A percentile compares a stretch with the other conserved stretches of the same genome.
Evolutionary conservation across 768 basidiomycete genomes (phyloP).

Genomic region (Terana coerulea): DNA sequence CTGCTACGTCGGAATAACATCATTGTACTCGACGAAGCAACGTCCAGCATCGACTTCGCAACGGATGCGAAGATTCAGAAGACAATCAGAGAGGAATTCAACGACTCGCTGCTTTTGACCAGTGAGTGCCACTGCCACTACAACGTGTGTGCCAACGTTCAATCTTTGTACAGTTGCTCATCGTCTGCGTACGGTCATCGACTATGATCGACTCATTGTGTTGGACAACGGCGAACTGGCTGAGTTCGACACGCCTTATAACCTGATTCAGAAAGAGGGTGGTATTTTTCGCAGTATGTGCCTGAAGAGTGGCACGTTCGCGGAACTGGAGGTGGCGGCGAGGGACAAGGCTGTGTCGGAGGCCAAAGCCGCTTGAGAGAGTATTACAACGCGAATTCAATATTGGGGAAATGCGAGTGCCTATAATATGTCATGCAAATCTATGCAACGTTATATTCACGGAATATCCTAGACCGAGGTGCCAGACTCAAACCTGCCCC

Average conservation of each 20-base stretch:
- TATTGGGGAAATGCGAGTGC: no score
- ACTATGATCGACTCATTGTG: slow-evolving; percentile 77
- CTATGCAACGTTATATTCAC: no score
- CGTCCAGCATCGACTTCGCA: slow-evolving; percentile 81
- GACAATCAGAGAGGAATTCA: slow-evolving; percentile 85
- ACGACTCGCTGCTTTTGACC: slow-evolving; percentile 66
- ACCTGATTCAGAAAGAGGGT: slow-evolving; percentile 41
- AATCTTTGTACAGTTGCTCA: slow-evolving; percentile 51
- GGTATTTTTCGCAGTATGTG: slow-evolving; percentile 53
- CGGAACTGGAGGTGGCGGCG: slow-evolving; percentile 56
- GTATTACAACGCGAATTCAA: no score
- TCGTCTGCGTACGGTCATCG: slow-evolving; percentile 72
- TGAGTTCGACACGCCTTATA: slow-evolving; percentile 51
- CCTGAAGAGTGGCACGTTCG: slow-evolving; percentile 58
- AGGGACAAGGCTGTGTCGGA: slow-evolving; percentile 33
- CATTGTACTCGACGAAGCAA: slow-evolving; percentile 80
- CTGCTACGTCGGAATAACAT: slow-evolving; percentile 67
- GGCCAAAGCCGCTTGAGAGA: not conserved
- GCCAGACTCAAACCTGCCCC: no score
- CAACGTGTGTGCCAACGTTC: no score
- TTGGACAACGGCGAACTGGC: slow-evolving; percentile 61
- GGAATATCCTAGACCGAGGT: no score
- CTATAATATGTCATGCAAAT: no score
- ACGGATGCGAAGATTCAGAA: slow-evolving; percentile 90
- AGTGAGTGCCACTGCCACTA: slow-evolving; percentile 43